Conservation (phyloP, 78 protist genomes). For the Diacronema lutheri region DNA sequence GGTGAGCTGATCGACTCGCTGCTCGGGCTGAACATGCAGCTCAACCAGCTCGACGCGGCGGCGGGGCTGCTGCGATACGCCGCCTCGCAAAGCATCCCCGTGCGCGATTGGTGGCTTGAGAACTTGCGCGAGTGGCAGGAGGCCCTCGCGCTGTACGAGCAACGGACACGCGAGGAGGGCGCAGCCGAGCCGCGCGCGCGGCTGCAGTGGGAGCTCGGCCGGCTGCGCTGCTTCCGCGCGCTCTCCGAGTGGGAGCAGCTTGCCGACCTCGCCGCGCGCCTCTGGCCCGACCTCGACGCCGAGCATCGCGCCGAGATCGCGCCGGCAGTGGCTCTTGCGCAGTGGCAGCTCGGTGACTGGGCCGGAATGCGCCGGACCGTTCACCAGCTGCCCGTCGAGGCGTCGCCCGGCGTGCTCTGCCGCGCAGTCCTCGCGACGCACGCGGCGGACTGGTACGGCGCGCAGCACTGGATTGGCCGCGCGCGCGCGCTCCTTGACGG, state of each 20-base stretch:
- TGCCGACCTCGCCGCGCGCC: constrained; percentile 36
- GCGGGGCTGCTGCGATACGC: too few species aligned
- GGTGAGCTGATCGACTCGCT: constrained; percentile 68
- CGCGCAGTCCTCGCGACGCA: constrained; percentile 70
- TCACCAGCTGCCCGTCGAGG: constrained; percentile 45
- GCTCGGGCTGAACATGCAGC: constrained; percentile 48
- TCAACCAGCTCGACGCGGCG: background rate
- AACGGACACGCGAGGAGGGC: too few species aligned
- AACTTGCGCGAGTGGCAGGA: constrained; percentile 89
- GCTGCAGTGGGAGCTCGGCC: constrained; percentile 53
- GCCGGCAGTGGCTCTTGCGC: constrained; percentile 83
- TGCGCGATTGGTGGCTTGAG: constrained; percentile 85
- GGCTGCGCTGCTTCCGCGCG: constrained; percentile 86
- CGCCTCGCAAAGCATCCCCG: constrained; percentile 32
- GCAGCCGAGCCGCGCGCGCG: background rate
- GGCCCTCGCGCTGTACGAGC: constrained; percentile 81
- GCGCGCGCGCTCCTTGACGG: constrained; percentile 76
- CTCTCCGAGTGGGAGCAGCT: constrained; percentile 88
- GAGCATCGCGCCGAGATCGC: constrained; percentile 43
- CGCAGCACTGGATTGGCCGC: constrained; percentile 59
- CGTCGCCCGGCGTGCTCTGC: constrained; percentile 62
- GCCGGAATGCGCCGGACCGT: constrained; percentile 48
- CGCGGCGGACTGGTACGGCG: constrained; percentile 39
- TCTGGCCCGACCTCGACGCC: constrained; percentile 41
- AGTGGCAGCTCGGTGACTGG: constrained; percentile 82